Conservation (phyloP, 495 filamentous ascomycete species). For the Penicillium soppii region DNA sequence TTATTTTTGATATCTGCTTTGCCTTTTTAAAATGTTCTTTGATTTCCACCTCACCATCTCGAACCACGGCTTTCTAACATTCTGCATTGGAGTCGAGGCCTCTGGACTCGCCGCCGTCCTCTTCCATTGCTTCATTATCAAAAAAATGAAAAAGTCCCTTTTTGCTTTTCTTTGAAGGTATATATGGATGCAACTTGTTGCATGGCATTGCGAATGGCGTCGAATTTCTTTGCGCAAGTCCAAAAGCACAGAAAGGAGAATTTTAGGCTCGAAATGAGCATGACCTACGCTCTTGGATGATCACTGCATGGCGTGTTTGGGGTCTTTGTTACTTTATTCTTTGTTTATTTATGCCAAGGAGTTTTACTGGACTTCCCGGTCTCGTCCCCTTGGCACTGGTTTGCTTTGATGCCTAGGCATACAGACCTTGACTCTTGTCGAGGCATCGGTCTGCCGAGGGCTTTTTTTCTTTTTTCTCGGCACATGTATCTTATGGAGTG, state of each 20-base stretch:
- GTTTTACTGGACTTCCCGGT: conserved; percentile 6
- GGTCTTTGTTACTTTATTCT: conserved; percentile 8
- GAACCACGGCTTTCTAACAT: neutral
- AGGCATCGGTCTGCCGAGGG: neutral
- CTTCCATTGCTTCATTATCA: neutral
- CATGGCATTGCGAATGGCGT: conserved; percentile 34
- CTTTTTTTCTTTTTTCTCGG: conserved; percentile 15
- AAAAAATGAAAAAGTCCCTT: conserved; percentile 8
- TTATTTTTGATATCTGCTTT: conserved; percentile 1
- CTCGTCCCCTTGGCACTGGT: conserved; percentile 9
- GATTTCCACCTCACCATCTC: neutral
- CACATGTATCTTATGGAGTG: conserved; percentile 32
- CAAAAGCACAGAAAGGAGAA: conserved; percentile 20
- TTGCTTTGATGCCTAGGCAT: conserved; percentile 6
- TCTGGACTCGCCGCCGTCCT: neutral
- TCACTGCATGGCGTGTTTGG: conserved; percentile 27
- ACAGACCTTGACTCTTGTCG: neutral
- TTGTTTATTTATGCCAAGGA: conserved; percentile 3
- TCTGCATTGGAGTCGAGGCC: neutral
- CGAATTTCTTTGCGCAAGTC: conserved; percentile 13
- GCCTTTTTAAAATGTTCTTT: neutral
- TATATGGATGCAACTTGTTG: conserved; percentile 27
- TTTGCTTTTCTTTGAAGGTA: conserved; percentile 22
- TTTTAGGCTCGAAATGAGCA: conserved; percentile 16
- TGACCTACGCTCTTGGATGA: conserved; percentile 23